Evolutionary conservation across 2,329 filamentous ascomycete species (phyloP).

Genomic region (Epichloe hybrida): DNA sequence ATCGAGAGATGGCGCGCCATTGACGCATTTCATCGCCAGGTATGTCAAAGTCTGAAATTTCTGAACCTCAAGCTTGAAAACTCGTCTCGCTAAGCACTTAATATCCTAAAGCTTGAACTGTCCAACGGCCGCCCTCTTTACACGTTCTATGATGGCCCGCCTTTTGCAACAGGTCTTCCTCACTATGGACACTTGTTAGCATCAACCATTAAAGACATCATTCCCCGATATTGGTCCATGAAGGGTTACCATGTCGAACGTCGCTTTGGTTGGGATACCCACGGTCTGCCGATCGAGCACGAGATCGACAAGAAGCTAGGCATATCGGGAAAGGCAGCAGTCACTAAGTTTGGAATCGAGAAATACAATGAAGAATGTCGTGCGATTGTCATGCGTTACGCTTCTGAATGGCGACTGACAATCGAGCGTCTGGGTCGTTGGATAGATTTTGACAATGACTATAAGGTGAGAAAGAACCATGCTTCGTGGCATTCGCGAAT

Average conservation of each 20-base stretch:
- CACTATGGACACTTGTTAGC: constrained; percentile 66
- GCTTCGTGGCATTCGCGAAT: neutral
- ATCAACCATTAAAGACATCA: constrained; percentile 94
- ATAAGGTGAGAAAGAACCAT: constrained; percentile 47
- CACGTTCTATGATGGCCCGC: constrained; percentile 87
- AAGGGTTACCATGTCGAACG: constrained; percentile 87
- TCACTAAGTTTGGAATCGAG: constrained; percentile 71
- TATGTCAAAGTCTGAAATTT: constrained; percentile 20
- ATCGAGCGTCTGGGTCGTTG: constrained; percentile 83
- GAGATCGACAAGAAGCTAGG: constrained; percentile 95
- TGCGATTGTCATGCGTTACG: constrained; percentile 85
- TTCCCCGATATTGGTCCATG: constrained; percentile 95
- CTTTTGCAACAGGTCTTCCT: constrained; percentile 59
- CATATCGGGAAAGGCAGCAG: constrained; percentile 76
- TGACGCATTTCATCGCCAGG: constrained; percentile 77
- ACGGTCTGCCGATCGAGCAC: constrained; percentile 88
- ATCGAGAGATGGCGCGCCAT: constrained; percentile 84
- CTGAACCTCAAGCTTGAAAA: neutral
- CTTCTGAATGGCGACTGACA: constrained; percentile 73
- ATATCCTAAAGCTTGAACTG: constrained; percentile 47
- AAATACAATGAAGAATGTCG: constrained; percentile 88
- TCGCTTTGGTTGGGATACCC: constrained; percentile 89
- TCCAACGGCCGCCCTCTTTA: constrained; percentile 73
- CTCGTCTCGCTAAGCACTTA: neutral
- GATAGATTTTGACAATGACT: constrained; percentile 97